A percentile compares a stretch with the other conserved stretches of the same genome.
Conservation (phyloP, 208 protist species). For the Wallacemonas rigidus region DNA sequence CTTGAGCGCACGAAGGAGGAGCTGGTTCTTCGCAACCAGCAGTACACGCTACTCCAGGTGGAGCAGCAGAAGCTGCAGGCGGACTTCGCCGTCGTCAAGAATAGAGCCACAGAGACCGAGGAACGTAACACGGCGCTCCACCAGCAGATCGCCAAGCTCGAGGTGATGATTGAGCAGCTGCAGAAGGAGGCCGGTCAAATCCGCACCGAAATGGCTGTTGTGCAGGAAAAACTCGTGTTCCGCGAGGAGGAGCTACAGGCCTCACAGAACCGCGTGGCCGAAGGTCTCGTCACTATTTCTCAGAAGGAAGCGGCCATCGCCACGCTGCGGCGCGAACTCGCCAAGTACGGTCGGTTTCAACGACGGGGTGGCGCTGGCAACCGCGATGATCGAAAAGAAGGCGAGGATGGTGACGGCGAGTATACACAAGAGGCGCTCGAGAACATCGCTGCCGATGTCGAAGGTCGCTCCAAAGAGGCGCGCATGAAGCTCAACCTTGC, state of each 20-base stretch:
- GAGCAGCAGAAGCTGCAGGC: slow-evolving; percentile 52
- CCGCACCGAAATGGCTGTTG: slow-evolving; percentile 47
- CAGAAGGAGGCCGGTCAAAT: slow-evolving; percentile 53
- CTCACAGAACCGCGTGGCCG: slow-evolving; percentile 68
- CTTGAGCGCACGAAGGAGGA: slow-evolving; percentile 74
- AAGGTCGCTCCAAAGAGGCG: slow-evolving; percentile 67
- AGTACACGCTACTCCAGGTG: slow-evolving; percentile 53
- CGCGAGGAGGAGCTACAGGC: slow-evolving; percentile 72
- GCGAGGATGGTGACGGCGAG: slow-evolving; percentile 14
- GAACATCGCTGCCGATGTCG: slow-evolving; percentile 70
- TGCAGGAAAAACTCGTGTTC: slow-evolving; percentile 56
- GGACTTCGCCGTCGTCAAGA: slow-evolving; percentile 50
- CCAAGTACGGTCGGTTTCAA: slow-evolving; percentile 36
- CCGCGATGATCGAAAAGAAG: slow-evolving; percentile 12
- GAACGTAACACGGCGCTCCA: slow-evolving; percentile 67
- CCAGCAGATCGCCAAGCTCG: slow-evolving; percentile 66
- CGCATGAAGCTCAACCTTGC: slow-evolving; percentile 71
- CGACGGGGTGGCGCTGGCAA: slow-evolving; percentile 10
- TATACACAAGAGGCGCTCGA: slow-evolving; percentile 68
- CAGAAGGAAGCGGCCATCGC: slow-evolving; percentile 78
- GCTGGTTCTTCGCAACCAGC: slow-evolving; percentile 66
- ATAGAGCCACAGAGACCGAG: slow-evolving; percentile 58
- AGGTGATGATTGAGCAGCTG: slow-evolving; percentile 75
- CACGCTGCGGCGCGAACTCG: slow-evolving; percentile 70
- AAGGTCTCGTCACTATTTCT: slow-evolving; percentile 70